Evolutionary conservation across 805 yeast genomes (phyloP).

Genomic region (Danielozyma ontarioensis): DNA sequence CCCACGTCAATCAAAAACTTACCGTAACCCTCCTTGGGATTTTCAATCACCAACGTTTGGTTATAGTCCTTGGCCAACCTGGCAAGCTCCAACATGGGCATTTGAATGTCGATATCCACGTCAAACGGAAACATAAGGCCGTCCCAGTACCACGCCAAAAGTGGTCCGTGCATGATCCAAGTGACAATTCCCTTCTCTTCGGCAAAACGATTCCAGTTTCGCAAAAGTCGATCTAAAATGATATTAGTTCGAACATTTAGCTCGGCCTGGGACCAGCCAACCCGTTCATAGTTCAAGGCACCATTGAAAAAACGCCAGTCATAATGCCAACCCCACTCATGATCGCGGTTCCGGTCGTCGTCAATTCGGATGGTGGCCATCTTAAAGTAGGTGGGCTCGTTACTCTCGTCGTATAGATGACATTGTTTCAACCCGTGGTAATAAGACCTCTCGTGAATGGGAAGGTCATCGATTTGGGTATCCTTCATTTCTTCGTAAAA

Average conservation of each 20-base stretch:
- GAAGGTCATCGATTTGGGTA: background rate
- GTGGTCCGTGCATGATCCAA: slow-evolving; percentile 14
- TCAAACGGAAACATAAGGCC: slow-evolving; percentile 13
- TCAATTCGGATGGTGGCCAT: slow-evolving; percentile 7
- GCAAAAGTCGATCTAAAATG: slow-evolving; percentile 10
- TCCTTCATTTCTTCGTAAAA: slow-evolving; percentile 1
- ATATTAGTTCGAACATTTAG: slow-evolving; percentile 11
- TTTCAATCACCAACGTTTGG: slow-evolving; percentile 12
- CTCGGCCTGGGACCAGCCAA: slow-evolving; percentile 7
- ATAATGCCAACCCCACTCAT: slow-evolving; percentile 14
- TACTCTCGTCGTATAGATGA: slow-evolving; percentile 3
- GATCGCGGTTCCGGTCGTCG: slow-evolving; percentile 5
- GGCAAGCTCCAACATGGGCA: slow-evolving; percentile 9
- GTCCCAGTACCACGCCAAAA: slow-evolving; percentile 13
- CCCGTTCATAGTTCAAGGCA: slow-evolving; percentile 7
- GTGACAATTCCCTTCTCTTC: slow-evolving; percentile 10
- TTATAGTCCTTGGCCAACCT: slow-evolving; percentile 5
- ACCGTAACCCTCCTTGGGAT: slow-evolving; percentile 15
- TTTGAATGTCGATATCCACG: slow-evolving; percentile 11
- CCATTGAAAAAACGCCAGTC: slow-evolving; percentile 13
- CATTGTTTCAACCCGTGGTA: slow-evolving; percentile 6
- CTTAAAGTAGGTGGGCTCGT: slow-evolving; percentile 11
- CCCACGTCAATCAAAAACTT: slow-evolving; percentile 14
- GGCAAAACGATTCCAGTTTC: slow-evolving; percentile 11
- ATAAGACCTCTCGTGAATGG: slow-evolving; percentile 3